Evolutionary conservation across 495 filamentous ascomycete genomes (phyloP).

Genomic region (Ascodesmis nigricans): DNA sequence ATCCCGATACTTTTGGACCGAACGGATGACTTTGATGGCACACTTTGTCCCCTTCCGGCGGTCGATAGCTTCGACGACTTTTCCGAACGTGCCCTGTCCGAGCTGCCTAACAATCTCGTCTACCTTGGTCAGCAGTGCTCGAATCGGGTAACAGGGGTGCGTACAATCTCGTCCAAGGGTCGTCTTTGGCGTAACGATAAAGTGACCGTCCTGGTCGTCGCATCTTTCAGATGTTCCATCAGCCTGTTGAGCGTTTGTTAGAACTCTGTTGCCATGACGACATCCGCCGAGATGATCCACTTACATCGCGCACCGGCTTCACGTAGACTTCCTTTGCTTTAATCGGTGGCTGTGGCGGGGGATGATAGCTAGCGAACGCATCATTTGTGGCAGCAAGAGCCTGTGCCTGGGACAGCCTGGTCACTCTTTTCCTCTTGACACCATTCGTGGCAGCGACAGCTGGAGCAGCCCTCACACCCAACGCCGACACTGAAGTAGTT

Average conservation of each 20-base stretch:
- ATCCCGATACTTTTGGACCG: conserved; percentile 93
- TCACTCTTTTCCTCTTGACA: conserved; percentile 68
- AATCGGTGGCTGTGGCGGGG: conserved; percentile 67
- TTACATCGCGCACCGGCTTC: conserved; percentile 59
- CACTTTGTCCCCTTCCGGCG: conserved; percentile 49
- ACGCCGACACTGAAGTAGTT: conserved; percentile 77
- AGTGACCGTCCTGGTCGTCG: conserved; percentile 93
- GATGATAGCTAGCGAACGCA: conserved; percentile 55
- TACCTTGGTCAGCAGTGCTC: conserved; percentile 25
- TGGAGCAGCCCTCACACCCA: conserved; percentile 29
- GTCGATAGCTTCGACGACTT: conserved; percentile 85
- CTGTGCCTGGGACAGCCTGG: conserved; percentile 25
- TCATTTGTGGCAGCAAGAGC: conserved; percentile 33
- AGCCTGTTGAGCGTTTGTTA: too few species aligned
- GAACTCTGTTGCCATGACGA: too few species aligned
- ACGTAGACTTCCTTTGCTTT: conserved; percentile 84
- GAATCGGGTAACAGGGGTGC: conserved; percentile 6
- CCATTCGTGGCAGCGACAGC: conserved; percentile 24
- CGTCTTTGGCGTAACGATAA: conserved; percentile 67
- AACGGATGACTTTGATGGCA: conserved; percentile 93
- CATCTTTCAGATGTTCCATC: too few species aligned
- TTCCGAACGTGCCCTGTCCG: conserved; percentile 93
- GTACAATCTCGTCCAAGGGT: conserved; percentile 24
- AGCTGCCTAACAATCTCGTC: conserved; percentile 73
- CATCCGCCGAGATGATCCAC: too few species aligned